phyloP scores from a whole-genome alignment of 2,329 filamentous ascomycete genomes.

The Fusarium liriodendri region DNA sequence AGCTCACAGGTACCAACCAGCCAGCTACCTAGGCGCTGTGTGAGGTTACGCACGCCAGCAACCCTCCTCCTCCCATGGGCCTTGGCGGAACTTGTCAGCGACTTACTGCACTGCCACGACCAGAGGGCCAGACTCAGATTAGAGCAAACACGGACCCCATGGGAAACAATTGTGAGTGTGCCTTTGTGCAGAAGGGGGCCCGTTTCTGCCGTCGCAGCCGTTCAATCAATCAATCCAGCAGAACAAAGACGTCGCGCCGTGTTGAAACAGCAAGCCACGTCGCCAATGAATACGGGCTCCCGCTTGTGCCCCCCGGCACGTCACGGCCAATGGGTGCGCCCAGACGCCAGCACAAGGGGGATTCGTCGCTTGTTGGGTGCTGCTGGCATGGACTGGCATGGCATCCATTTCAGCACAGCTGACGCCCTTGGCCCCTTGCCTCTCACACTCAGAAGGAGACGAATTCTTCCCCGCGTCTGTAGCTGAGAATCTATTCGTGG shows the following conservation, averaged over 20 bases:
- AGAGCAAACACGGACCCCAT: constrained; percentile 22
- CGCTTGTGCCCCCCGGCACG: constrained; percentile 13
- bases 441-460: constrained; percentile 3
- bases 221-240: constrained; percentile 20
- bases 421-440: constrained; percentile 2
- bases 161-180: not conserved
- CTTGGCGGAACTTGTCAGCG: constrained; percentile 25
- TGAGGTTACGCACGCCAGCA: constrained; percentile 13
- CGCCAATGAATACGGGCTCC: constrained; percentile 36
- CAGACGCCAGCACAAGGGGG: constrained; percentile 23
- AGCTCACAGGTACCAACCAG: not conserved
- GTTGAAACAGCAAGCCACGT: constrained; percentile 32
- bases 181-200: constrained; percentile 16
- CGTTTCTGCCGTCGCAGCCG: constrained; percentile 1
- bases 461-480: constrained; percentile 21
- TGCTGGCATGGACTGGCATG: not conserved
- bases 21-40: constrained; percentile 23
- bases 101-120: constrained; percentile 8
- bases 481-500: constrained; percentile 24
- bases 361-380: constrained; percentile 14
- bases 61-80: constrained; percentile 2
- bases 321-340: constrained; percentile 28
- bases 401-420: not conserved
- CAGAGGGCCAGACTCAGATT: not conserved
- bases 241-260: constrained; percentile 4